Evolutionary conservation across 2,329 filamentous ascomycete species (phyloP), one percentile per base, ranked within the genome.

Genomic region (Xylariaceae sp.): DNA sequence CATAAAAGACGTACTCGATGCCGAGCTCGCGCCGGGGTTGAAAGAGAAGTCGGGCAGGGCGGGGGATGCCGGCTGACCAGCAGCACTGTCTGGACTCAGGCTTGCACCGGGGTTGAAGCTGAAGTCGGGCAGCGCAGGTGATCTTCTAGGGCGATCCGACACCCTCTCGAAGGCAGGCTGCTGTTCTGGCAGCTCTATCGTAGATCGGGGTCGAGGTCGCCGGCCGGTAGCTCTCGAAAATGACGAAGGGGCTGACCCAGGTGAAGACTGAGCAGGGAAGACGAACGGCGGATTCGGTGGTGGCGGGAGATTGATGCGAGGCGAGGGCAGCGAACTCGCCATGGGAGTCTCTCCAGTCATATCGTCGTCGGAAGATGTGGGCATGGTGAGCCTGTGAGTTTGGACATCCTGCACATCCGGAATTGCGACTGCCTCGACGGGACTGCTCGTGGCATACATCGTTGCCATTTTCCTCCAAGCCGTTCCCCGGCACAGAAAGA

Each of bases 221-320:
- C 68, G 65, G 24, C 64, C 65, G 3, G 62, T 63, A 1, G 66
- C 57, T 40, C 72, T 61, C 7, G 72, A 66, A 28, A 63, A 63
- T 0, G 67, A 63, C 3, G 65, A 60, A 2, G 69, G 63, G 3
- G 67, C 63, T 2, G 24, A 26, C 15, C 12, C 6, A 13, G 24
- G 15, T 6, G 24, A 11, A 8, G 24, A 14, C n/a, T 15, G 7
- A n/a, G 27, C 27, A 5, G 27, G 27, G 68, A 66, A 14, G 63
- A 60, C 5, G 70, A 61, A 1, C 5, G 69, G 70, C 19, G 79
- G 77, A 33, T 82, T 82, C 29, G 77, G 75, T 25, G 77, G 76
- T 32, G 64, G 65, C 33, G 72, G 70, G 17, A 58, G 46, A 16
- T 56, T 53, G 26, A 53, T 50, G 33, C 52, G 53, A 32, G 59